These are phyloP conservation scores for Schizophyllum amplum DNA, from an alignment of 1,284 basidiomycete species.

Conservation along the genomic window DNA sequence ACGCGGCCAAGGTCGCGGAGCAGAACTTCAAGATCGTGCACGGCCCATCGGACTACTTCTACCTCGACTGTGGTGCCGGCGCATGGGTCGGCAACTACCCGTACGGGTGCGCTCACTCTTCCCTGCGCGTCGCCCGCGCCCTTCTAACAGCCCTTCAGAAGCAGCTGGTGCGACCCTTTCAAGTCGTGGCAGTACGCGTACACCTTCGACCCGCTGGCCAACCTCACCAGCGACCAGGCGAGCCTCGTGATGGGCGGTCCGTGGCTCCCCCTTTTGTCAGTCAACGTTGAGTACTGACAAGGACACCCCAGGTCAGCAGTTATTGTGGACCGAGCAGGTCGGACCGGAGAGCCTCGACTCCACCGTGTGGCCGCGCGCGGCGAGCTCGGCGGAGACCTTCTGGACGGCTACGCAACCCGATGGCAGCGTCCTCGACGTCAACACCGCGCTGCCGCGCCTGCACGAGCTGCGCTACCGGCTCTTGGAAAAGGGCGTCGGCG, in stretches of 20 bases:
- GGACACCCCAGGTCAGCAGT: constrained; percentile 43
- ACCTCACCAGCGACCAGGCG: constrained; percentile 40
- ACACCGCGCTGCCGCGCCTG: constrained; percentile 63
- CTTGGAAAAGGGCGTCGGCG: constrained; percentile 56
- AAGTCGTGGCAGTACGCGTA: constrained; percentile 47
- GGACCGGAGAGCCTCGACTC: constrained; percentile 63
- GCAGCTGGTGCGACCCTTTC: constrained; percentile 65
- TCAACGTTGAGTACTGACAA: not conserved
- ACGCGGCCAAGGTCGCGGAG: constrained; percentile 50
- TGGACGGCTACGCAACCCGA: constrained; percentile 39
- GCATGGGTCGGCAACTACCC: constrained; percentile 65
- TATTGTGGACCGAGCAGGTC: constrained; percentile 77
- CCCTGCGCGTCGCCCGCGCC: constrained; percentile 12
- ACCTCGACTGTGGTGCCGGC: constrained; percentile 78
- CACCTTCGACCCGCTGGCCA: constrained; percentile 65
- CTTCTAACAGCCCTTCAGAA: constrained; percentile 18
- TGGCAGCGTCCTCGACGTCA: constrained; percentile 48
- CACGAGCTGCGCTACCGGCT: constrained; percentile 71
- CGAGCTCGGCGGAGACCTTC: constrained; percentile 73
- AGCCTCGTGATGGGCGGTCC: constrained; percentile 60
- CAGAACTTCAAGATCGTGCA: constrained; percentile 60
- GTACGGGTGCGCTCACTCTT: constrained; percentile 22
- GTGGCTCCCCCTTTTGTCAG: constrained; percentile 12
- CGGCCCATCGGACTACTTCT: constrained; percentile 68
- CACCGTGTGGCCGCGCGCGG: constrained; percentile 75